Base-by-base conservation (phyloP, 2,329 filamentous ascomycete genomes). In the Passalora sequoiae region DNA sequence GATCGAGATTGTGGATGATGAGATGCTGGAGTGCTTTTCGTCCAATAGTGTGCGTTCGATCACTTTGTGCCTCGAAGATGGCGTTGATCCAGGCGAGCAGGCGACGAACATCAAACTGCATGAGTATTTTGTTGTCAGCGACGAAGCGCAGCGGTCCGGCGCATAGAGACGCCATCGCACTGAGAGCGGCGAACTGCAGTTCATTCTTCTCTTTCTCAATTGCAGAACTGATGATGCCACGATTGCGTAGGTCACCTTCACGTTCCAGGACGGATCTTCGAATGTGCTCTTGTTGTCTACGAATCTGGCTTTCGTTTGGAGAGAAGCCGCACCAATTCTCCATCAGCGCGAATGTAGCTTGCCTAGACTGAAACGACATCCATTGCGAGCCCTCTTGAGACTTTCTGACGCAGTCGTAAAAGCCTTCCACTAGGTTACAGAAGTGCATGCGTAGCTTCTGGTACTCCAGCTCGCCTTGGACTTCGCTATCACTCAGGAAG, bases 291-390 rank as follows among this genome's bases (percentile, higher is more conserved):
- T 96, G 89, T 49, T 88, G 77, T 45, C 83, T 81, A 4, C 83
- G 79, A 29, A 95, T 86, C 52, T 94, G 86, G 10, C 71, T 74
- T 61, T 94, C 88, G 52, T 96, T 95, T 0, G 89, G 88, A 6
- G 89, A 95, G 63, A 94, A 96, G 2, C 92, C 92, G 62, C 92
- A 98, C 94, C 94, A 98, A 53, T 97, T 91, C 66, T 98, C 92
- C 89, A 98, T 97, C 36, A 98, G 70, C 0, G 89, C 83, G 61
- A 98, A 98, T 0, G 91, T 86, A 4, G 92, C 96, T 62, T 96
- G 95, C 29, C 94, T 77, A 9, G 89, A 87, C 63, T 98, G 92
- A 60, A 98, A 98, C 0, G 92, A 89, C 80, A 98, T 92, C 91
- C 92, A 98, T 22, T 88, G 78, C 4, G 87, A 83, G 1, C 89